These are phyloP conservation scores for Trichoderma gamsii DNA, from an alignment of 495 filamentous ascomycete genomes.

Conservation along the genomic window DNA sequence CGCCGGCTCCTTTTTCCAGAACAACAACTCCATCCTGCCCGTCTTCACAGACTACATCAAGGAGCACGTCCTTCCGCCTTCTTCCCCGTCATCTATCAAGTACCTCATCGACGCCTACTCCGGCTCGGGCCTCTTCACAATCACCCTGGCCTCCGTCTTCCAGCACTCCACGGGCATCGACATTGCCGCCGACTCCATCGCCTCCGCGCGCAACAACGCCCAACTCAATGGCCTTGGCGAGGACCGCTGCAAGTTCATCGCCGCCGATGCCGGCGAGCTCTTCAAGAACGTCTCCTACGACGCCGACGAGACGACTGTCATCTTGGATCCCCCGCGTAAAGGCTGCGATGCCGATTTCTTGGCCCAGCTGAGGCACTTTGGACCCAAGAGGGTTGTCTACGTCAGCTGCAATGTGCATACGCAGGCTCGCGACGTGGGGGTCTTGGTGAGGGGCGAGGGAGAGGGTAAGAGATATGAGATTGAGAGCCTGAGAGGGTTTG, in stretches of 20 bases:
- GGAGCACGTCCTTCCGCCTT: conserved; percentile 56
- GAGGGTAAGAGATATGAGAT: conserved; percentile 62
- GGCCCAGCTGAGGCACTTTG: conserved; percentile 66
- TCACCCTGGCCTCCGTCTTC: conserved; percentile 83
- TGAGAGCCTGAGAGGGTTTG: conserved; percentile 87
- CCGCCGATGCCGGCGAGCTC: conserved; percentile 74
- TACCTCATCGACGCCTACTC: conserved; percentile 97
- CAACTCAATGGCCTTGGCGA: conserved; percentile 58
- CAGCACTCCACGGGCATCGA: conserved; percentile 44
- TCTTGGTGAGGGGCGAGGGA: conserved; percentile 61
- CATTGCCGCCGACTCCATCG: conserved; percentile 62
- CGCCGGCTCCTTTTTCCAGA: conserved; percentile 94
- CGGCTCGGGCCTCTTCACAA: conserved; percentile 92
- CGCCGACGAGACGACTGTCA: conserved; percentile 73
- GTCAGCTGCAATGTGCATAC: conserved; percentile 98
- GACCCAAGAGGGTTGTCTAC: conserved; percentile 75
- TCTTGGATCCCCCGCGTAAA: conserved; percentile 92
- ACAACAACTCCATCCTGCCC: conserved; percentile 98
- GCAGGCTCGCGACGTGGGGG: conserved; percentile 85
- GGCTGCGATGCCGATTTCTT: conserved; percentile 87
- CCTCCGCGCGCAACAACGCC: conserved; percentile 72
- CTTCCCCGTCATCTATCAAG: conserved; percentile 44
- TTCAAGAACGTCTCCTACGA: conserved; percentile 70
- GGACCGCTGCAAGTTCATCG: conserved; percentile 64
- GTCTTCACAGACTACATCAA: conserved; percentile 88